A percentile compares a stretch with the other conserved stretches of the same genome.
These are phyloP conservation scores for Cyclaneusma minus DNA, from an alignment of 2,329 filamentous ascomycete genomes.

Conservation along the genomic window DNA sequence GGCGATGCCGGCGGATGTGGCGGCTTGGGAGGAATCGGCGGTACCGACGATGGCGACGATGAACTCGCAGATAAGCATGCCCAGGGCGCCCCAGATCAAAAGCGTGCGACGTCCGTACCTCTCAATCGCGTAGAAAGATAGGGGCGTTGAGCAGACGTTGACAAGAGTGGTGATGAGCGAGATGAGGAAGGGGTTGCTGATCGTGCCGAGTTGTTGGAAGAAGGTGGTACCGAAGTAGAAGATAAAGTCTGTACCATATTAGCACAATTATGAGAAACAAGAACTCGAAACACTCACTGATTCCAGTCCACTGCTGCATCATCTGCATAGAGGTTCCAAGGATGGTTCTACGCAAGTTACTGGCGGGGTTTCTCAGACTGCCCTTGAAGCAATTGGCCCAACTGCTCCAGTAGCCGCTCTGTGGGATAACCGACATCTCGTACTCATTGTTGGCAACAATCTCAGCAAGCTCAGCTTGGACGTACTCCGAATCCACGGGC, in stretches of 20 bases:
- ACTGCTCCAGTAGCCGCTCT: constrained; percentile 45
- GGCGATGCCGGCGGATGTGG: constrained; percentile 57
- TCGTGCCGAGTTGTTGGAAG: constrained; percentile 64
- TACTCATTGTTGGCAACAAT: constrained; percentile 84
- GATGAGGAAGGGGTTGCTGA: constrained; percentile 67
- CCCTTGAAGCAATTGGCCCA: constrained; percentile 58
- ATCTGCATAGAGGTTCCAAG: constrained; percentile 61
- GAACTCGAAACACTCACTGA: constrained; percentile 3
- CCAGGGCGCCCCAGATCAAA: constrained; percentile 61
- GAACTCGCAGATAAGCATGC: constrained; percentile 81
- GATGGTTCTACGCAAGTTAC: constrained; percentile 55
- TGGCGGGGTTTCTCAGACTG: constrained; percentile 43
- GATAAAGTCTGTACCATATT: constrained; percentile 83
- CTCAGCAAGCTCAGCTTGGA: constrained; percentile 67
- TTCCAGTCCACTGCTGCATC: constrained; percentile 56
- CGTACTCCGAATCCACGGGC: constrained; percentile 53
- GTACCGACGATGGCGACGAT: constrained; percentile 65
- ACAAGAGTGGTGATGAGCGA: constrained; percentile 75
- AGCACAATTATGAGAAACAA: background rate
- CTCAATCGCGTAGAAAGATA: constrained; percentile 82
- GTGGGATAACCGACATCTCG: constrained; percentile 54
- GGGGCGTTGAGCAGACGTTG: constrained; percentile 71
- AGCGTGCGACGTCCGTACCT: constrained; percentile 65
- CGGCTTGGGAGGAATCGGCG: constrained; percentile 32
- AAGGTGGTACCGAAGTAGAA: constrained; percentile 80